Evolutionary conservation across 148 eudicot species (phyloP).

Genomic region (Arbutus unedo): DNA sequence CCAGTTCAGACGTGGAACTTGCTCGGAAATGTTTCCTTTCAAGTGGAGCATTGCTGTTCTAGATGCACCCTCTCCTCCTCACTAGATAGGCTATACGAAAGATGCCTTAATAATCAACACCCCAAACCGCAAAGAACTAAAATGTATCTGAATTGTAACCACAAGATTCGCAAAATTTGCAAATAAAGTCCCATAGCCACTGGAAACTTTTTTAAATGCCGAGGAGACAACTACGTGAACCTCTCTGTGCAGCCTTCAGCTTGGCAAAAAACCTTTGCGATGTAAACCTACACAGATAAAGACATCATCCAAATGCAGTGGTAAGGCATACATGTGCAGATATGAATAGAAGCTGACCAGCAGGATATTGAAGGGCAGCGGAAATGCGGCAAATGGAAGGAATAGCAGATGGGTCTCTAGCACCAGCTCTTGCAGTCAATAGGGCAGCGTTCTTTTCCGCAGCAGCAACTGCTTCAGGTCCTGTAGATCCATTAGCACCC

Average conservation of each 20-base stretch:
- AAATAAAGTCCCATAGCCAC: neutral
- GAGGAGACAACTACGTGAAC: neutral
- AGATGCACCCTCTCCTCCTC: neutral
- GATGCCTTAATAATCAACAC: neutral
- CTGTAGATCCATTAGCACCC: conserved; percentile 78
- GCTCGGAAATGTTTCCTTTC: neutral
- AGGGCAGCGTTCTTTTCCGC: conserved; percentile 86
- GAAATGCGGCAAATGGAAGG: conserved; percentile 98
- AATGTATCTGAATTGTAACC: neutral
- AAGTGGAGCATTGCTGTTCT: neutral
- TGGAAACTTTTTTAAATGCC: conserved; percentile 1
- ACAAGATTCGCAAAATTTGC: neutral
- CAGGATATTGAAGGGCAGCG: conserved; percentile 90
- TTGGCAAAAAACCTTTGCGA: neutral
- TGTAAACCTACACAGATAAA: neutral
- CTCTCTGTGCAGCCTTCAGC: neutral
- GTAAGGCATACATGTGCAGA: neutral
- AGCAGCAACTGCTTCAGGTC: conserved; percentile 79
- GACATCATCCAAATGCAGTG: neutral
- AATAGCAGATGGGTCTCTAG: conserved; percentile 94
- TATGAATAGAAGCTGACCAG: conserved; percentile 47
- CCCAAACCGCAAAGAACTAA: neutral
- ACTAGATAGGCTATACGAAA: neutral
- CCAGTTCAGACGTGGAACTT: neutral
- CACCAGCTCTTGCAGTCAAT: conserved; percentile 98